A percentile compares a stretch with the other conserved stretches of the same genome.
phyloP scores from a whole-genome alignment of 768 basidiomycete genomes.

The Russula foetens region DNA sequence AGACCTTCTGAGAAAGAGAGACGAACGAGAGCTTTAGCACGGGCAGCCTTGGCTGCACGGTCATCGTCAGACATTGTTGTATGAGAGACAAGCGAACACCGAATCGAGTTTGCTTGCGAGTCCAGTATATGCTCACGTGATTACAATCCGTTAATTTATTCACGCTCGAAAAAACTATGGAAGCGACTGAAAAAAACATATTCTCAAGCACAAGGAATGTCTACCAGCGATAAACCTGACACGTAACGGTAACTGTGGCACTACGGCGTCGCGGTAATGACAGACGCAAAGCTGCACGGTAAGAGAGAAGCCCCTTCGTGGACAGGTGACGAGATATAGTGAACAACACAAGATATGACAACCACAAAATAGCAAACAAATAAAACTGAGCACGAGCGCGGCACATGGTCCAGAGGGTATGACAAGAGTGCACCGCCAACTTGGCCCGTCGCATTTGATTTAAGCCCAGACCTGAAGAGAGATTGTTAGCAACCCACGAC shows the following conservation, averaged over 20 bases:
- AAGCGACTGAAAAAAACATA: slow-evolving; percentile 25
- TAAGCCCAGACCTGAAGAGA: slow-evolving; percentile 74
- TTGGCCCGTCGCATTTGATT: slow-evolving; percentile 20
- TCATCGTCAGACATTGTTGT: slow-evolving; percentile 51
- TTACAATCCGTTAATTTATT: not conserved
- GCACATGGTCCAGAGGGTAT: slow-evolving; percentile 16
- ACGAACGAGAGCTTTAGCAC: slow-evolving; percentile 75
- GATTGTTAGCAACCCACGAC: slow-evolving; percentile 2
- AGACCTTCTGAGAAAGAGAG: not conserved
- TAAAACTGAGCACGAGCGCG: slow-evolving; percentile 10
- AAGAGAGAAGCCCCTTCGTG: slow-evolving; percentile 26
- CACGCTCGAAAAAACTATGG: slow-evolving; percentile 15
- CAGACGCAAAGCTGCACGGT: slow-evolving; percentile 49
- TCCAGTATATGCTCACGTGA: slow-evolving; percentile 3
- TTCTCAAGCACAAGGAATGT: slow-evolving; percentile 23
- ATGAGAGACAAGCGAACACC: too few species aligned
- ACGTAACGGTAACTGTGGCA: slow-evolving; percentile 29
- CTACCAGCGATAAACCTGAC: slow-evolving; percentile 25
- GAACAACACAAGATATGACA: slow-evolving; percentile 39
- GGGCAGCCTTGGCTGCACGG: slow-evolving; percentile 72
- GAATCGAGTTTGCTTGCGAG: too few species aligned
- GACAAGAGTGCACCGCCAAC: slow-evolving; percentile 5
- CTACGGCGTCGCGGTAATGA: slow-evolving; percentile 39
- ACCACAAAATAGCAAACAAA: slow-evolving; percentile 30
- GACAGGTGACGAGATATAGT: slow-evolving; percentile 40